Base-by-base conservation (phyloP, 1,284 basidiomycete genomes). In the Vanrija sp. region DNA sequence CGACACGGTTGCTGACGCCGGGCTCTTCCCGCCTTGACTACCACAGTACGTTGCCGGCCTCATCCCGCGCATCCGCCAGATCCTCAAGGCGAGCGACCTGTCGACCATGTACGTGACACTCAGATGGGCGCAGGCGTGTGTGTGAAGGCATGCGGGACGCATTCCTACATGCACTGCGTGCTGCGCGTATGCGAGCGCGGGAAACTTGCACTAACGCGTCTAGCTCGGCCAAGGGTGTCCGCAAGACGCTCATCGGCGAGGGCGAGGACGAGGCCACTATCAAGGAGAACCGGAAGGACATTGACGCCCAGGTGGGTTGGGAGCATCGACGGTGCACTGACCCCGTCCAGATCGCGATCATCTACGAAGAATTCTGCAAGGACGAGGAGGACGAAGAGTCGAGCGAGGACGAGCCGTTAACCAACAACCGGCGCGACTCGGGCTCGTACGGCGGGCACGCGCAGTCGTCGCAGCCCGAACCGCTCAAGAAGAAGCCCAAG, bases 161-260 rank as follows among this genome's bases (percentile, higher is more conserved):
- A 12, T 34, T 12, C 5, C 12, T 34, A 34, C 34, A 12, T 34
- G 10, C 34, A 14, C 34, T 15, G 8, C 8, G 8, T 12, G 34
- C 34, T 15, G 34, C 14, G 34, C 40, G 40, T 18, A 3, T 9
- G n/a, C 16, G 16, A 1, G 19, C 40, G n/a, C 47, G 14, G 15
- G 16, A 12, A 34, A 8, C 9, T 14, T 34, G 10, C 49, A 39
- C 52, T 57, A 39, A 56, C 57, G 19, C 5, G n/a, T 23, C 1
- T 46, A 77, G 75, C 26, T 76, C 74, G 4, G 73, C 74, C 6
- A 77, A 76, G 60, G 69, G 58, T 7, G 70, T 77, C 1, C 67
- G 75, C 26, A 76, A 74, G 61, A 63, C 68, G 43, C 65, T 77
- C 10, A 55, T 76, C 14, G 56, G 58, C 1, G 55, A 55, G 10